Evolutionary conservation across 768 basidiomycete genomes (phyloP), one percentile per base, ranked within the genome.

Genomic region (Nidula microcarpa): DNA sequence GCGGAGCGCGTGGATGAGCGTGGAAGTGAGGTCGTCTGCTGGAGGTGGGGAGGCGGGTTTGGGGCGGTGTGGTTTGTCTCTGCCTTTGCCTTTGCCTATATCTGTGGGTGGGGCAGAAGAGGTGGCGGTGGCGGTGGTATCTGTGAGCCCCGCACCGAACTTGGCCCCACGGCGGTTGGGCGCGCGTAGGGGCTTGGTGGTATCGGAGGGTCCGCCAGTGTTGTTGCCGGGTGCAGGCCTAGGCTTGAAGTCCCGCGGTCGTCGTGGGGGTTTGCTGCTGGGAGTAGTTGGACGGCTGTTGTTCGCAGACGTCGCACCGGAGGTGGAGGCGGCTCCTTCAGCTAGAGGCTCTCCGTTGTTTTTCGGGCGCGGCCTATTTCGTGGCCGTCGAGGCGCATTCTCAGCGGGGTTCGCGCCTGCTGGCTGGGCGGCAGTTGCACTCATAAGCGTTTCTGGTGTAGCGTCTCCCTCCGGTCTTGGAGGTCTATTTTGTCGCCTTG

Each of bases 11-110:
- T 78, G 79, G 14, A 78, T 88, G 52, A 94, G 81, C 3, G 76
- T 79, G 4, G 89, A 90, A 0, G 90, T 89, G 35, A 94, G 79
- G 62, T 90, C 90, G 56, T 87, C 84, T 4, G 23, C 23, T 3
- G 39, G 16, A 5, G 16, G 11, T 2, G 39, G 39, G 39, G 13
- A 3, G 4, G 11, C 39, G 16, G 39, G 39, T 41, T 41, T 41
- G 13, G 13, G 16, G 2, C 39, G 16, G 2, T 1, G 11, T 41
- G 11, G 13, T 5, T 41, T 41, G 39, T 41, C 16, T 41, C 16
- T 11, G 16, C 11, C 16, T 16, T 41, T 16, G 3, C 39, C 39
- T 11, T 11, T 11, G 4, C 3, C n/a, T 39, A n/a, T n/a, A 9
- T 39, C 13, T 41, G 11, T 41, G 39, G 16, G 4, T 41, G 39